Evolutionary conservation across 202 grass and related monocot species (phyloP).

Genomic region (Setaria italica): DNA sequence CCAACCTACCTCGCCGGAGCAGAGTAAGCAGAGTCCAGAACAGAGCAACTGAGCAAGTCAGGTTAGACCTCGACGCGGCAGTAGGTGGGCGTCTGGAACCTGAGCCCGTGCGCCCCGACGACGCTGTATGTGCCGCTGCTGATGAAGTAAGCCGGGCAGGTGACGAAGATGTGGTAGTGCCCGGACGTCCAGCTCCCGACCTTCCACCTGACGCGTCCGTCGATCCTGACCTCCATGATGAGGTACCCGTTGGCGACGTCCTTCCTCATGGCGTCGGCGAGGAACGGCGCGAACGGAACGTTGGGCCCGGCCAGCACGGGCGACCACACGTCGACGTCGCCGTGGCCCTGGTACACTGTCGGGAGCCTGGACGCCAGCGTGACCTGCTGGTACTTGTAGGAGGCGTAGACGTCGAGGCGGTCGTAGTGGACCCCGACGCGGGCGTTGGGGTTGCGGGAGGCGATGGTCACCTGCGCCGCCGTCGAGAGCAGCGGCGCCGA

Average conservation of each 20-base stretch:
- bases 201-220: conserved; percentile 78
- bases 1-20: conserved; percentile 28
- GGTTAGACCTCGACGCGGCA: conserved; percentile 75
- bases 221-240: conserved; percentile 66
- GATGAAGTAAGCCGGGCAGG: conserved; percentile 69
- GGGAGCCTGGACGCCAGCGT: conserved; percentile 47
- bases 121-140: neutral
- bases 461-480: conserved; percentile 62
- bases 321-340: conserved; percentile 84
- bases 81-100: conserved; percentile 62
- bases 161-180: conserved; percentile 79
- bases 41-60: neutral
- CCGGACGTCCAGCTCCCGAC: conserved; percentile 79
- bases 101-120: conserved; percentile 43
- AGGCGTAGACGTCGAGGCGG: conserved; percentile 75
- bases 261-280: conserved; percentile 42
- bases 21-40: neutral
- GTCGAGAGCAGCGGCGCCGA: conserved; percentile 38
- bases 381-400: conserved; percentile 89
- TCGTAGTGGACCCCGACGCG: conserved; percentile 81
- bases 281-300: conserved; percentile 74
- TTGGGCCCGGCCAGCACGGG: conserved; percentile 51
- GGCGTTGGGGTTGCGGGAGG: conserved; percentile 83
- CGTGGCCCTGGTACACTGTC: conserved; percentile 73
- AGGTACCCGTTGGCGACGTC: conserved; percentile 55